Evolutionary conservation across 2,329 filamentous ascomycete species (phyloP).

Genomic region (Grosmannia huntii): DNA sequence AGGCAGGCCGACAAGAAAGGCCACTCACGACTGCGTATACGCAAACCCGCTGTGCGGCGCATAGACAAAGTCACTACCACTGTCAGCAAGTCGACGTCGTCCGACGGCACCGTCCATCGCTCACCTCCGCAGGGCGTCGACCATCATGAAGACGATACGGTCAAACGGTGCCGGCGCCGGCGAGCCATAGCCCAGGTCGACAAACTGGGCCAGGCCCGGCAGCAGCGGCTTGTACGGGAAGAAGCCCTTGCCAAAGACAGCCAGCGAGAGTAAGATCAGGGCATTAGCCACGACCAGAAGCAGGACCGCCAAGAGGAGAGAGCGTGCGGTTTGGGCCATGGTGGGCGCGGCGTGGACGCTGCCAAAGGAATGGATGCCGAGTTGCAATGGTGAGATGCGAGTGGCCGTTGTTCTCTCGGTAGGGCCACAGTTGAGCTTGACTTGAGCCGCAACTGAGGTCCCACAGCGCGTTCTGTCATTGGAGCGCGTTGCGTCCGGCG

Average conservation of each 20-base stretch:
- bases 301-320: conserved; percentile 16
- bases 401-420: not conserved
- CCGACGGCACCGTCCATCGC: not conserved
- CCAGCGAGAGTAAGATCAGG: conserved; percentile 60
- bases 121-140: conserved; percentile 85
- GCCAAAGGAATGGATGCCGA: not conserved
- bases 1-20: no score
- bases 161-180: conserved; percentile 64
- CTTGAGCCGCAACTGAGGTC: not conserved
- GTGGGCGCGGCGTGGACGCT: not conserved
- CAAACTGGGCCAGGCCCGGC: conserved; percentile 65
- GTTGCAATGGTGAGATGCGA: not conserved
- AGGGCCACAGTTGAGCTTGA: not conserved
- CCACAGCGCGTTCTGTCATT: not conserved
- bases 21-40: conserved; percentile 72
- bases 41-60: conserved; percentile 65
- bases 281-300: conserved; percentile 58
- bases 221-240: conserved; percentile 96
- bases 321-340: not conserved
- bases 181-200: conserved; percentile 38
- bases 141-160: conserved; percentile 90
- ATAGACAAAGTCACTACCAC: conserved; percentile 79
- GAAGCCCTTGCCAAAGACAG: conserved; percentile 79
- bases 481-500: not conserved
- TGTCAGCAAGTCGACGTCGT: not conserved